These are phyloP conservation scores for Colletotrichum aenigma DNA, from an alignment of 2,329 filamentous ascomycete genomes.

Conservation along the genomic window DNA sequence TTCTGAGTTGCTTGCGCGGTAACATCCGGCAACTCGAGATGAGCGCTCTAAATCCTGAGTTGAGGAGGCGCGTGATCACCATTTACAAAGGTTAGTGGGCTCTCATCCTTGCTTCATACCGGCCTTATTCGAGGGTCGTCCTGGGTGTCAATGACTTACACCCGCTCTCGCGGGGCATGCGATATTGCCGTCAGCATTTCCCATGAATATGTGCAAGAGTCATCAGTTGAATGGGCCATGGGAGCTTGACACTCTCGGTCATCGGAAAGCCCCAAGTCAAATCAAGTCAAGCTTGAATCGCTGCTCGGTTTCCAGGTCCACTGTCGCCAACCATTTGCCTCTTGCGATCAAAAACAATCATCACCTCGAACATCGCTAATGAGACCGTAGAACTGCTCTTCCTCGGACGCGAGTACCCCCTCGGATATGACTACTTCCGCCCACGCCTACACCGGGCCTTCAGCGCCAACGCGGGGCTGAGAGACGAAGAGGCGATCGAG, in stretches of 20 bases:
- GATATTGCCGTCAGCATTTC: accelerated
- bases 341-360: neutral
- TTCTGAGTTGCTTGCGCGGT: neutral
- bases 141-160: neutral
- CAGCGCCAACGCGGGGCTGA: constrained; percentile 71
- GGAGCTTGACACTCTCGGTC: neutral
- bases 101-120: neutral
- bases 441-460: constrained; percentile 86
- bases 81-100: constrained; percentile 82
- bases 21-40: neutral
- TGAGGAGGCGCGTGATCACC: constrained; percentile 79
- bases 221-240: neutral
- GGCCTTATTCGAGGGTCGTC: neutral
- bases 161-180: neutral
- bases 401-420: constrained; percentile 84
- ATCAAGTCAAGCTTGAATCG: neutral
- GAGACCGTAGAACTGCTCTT: constrained; percentile 74
- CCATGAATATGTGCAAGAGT: neutral
- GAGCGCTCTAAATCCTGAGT: constrained; percentile 48
- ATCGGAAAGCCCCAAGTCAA: neutral
- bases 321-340: neutral
- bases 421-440: constrained; percentile 82
- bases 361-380: neutral
- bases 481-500: constrained; percentile 76
- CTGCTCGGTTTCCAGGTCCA: neutral